These are phyloP conservation scores for Arabidopsis lyrata DNA, from an alignment of 441 rosid genomes.

Conservation along the genomic window DNA sequence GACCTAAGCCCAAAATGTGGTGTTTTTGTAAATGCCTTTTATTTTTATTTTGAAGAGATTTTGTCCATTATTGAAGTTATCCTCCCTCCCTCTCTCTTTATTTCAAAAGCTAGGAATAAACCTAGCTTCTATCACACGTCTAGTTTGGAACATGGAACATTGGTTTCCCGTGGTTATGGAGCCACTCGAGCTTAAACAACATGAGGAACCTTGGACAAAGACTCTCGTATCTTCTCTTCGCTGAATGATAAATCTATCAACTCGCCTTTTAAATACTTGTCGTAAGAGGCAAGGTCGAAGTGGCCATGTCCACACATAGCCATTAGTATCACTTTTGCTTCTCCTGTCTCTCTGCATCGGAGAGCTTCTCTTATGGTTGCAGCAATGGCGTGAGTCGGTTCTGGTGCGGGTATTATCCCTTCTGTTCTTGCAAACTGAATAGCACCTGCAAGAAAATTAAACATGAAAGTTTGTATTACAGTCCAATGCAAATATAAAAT, in stretches of 20 bases:
- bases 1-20: not conserved
- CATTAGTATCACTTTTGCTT: constrained; percentile 82
- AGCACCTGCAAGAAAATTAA: constrained; percentile 62
- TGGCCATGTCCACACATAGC: constrained; percentile 99
- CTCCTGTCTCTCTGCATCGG: constrained; percentile 78
- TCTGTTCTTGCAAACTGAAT: constrained; percentile 84
- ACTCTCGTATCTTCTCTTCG: constrained; percentile 65
- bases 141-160: constrained; percentile 3
- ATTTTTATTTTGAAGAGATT: not conserved
- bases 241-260: constrained; percentile 79
- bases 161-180: not conserved
- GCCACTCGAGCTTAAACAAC: constrained; percentile 36
- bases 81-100: constrained; percentile 5
- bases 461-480: constrained; percentile 11
- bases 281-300: constrained; percentile 82
- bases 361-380: constrained; percentile 94
- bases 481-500: not conserved
- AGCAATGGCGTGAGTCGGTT: constrained; percentile 94
- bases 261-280: constrained; percentile 74
- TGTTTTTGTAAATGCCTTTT: not conserved
- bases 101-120: not conserved
- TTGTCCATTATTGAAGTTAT: constrained; percentile 17
- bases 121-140: constrained; percentile 1
- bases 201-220: constrained; percentile 74
- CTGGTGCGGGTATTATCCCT: constrained; percentile 92